Evolutionary conservation across 441 rosid species (phyloP), one percentile per base, ranked within the genome.

Genomic region (Dalechampia spathulata): DNA sequence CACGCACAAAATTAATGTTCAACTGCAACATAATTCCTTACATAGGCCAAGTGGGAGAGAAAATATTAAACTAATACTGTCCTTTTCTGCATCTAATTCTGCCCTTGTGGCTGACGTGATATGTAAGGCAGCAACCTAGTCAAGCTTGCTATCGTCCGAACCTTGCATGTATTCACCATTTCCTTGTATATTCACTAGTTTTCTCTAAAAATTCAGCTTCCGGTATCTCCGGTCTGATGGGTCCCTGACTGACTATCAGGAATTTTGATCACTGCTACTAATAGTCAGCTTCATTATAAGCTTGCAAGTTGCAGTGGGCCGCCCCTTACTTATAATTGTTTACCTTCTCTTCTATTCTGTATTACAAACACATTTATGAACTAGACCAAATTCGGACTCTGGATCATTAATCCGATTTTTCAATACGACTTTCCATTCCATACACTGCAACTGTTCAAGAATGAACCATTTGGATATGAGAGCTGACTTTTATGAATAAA

Each of bases 391-490:
- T 30, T 3, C 8, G 34, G 5, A 30, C 34, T 4, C 4, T 30
- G 34, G 22, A 46, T 45, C 41, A 46, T 58, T 48, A 21, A 23
- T 56, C 21, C 46, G 25, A 34, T 14, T 13, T 13, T 58, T 23
- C 22, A 4, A 20, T 11, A 10, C 4, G 27, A 1, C 4, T 30
- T 30, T 30, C 34, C 4, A 30, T 57, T 52, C 23, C n/a, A 25
- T 45, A 49, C 40, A 36, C 43, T 53, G 52, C 20, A 66, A 48
- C 67, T 61, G 62, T 58, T 65, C 73, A 36, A 10, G 51, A 42
- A 44, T 30, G 60, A 34, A 25, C 20, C 4, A 52, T 13, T 16
- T 38, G 17, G 11, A 38, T 19, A 14, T 0, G 51, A 21, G 14
- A 48, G 39, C 44, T 23, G 5, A 48, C 21, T 14, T 14, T 34